Conservation (phyloP, 495 filamentous ascomycete genomes). For the Tuber melanosporum region DNA sequence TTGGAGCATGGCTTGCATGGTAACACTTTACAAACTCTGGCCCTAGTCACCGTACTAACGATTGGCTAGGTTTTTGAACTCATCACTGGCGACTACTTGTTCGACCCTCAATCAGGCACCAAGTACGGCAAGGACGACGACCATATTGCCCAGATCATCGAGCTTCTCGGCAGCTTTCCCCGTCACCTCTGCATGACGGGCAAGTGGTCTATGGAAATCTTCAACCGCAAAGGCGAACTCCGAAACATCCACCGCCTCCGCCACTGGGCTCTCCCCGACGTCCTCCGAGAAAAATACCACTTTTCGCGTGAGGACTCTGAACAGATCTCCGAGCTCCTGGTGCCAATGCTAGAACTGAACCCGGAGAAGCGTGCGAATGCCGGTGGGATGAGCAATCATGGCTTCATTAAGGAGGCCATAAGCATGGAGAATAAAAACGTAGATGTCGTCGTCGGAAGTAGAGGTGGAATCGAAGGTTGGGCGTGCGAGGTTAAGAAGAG, state of each 20-base stretch:
- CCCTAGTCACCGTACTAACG: not conserved
- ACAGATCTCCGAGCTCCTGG: slow-evolving; percentile 75
- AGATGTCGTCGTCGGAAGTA: slow-evolving; percentile 64
- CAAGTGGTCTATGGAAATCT: slow-evolving; percentile 98
- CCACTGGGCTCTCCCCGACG: slow-evolving; percentile 93
- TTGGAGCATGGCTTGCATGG: slow-evolving; percentile 99
- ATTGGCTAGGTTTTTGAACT: slow-evolving; percentile 79
- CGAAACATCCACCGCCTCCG: slow-evolving; percentile 95
- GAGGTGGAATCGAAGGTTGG: slow-evolving; percentile 95
- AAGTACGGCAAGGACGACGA: slow-evolving; percentile 99
- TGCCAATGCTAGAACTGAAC: slow-evolving; percentile 84
- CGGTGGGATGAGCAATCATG: slow-evolving; percentile 81
- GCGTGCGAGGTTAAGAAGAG: slow-evolving; percentile 61
- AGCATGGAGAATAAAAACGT: slow-evolving; percentile 80
- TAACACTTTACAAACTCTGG: slow-evolving; percentile 43
- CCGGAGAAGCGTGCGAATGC: slow-evolving; percentile 89
- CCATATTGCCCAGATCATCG: slow-evolving; percentile 98
- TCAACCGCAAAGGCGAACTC: slow-evolving; percentile 94
- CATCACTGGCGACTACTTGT: slow-evolving; percentile 97
- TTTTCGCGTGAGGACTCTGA: slow-evolving; percentile 71
- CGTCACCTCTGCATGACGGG: slow-evolving; percentile 82
- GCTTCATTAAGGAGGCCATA: slow-evolving; percentile 71
- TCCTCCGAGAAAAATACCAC: slow-evolving; percentile 94
- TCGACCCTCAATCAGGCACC: slow-evolving; percentile 96
- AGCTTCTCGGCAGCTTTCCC: slow-evolving; percentile 88